These are phyloP conservation scores for Cryptococcus depauperatus DNA, from an alignment of 1,284 basidiomycete species.

Conservation along the genomic window DNA sequence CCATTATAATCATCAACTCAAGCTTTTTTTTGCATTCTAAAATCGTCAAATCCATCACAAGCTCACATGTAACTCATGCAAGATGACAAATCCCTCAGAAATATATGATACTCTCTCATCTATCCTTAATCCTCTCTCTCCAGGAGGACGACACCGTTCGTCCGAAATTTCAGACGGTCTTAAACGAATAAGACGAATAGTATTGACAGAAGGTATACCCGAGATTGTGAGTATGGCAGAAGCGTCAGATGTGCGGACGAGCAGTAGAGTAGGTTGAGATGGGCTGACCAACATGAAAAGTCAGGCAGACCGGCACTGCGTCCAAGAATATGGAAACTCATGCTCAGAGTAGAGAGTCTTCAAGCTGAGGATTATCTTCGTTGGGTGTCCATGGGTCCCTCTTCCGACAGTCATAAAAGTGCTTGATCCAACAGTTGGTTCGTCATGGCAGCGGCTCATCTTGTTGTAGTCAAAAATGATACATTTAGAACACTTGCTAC, in stretches of 20 bases:
- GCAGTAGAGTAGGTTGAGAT: background rate
- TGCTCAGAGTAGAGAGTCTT: slow-evolving; percentile 69
- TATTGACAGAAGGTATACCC: slow-evolving; percentile 80
- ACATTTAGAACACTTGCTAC: slow-evolving; percentile 78
- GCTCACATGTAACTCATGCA: no score
- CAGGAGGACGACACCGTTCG: slow-evolving; percentile 54
- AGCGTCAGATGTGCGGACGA: background rate
- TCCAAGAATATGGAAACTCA: slow-evolving; percentile 74
- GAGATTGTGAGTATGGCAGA: slow-evolving; percentile 28
- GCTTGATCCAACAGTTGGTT: background rate
- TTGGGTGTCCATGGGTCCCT: slow-evolving; percentile 75
- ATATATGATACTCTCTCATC: slow-evolving; percentile 26
- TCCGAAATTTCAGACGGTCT: slow-evolving; percentile 67
- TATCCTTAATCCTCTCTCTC: slow-evolving; percentile 36
- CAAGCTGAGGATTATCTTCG: slow-evolving; percentile 66
- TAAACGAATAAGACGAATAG: slow-evolving; percentile 66
- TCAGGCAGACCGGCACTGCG: slow-evolving; percentile 30
- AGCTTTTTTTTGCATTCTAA: no score
- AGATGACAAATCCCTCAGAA: slow-evolving; percentile 4
- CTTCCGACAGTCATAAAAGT: slow-evolving; percentile 81
- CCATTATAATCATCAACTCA: no score
- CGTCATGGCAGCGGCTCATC: background rate
- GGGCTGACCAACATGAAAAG: slow-evolving; percentile 4
- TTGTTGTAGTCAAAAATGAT: slow-evolving; percentile 48
- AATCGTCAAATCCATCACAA: no score